Base-by-base conservation (phyloP, 2,329 filamentous ascomycete genomes). In the Colletotrichum agaves region DNA sequence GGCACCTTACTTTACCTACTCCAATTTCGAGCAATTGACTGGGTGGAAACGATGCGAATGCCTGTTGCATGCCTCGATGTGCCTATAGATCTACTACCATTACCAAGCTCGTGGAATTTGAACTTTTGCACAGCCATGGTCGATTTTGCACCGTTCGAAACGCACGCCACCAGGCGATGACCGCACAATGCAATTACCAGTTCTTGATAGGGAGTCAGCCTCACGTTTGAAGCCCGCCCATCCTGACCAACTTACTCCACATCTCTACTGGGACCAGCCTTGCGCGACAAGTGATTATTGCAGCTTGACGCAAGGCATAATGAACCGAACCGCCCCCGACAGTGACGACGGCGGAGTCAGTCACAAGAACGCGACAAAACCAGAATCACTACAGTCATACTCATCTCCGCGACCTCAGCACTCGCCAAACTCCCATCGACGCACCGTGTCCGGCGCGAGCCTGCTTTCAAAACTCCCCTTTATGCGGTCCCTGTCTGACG, bases 391-490 rank as follows among this genome's bases (percentile, higher is more conserved):
- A 49, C 62, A 41, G 33, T 43, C n/a, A 19, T 31, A 50, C 11
- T 31, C 37, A n/a, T 21, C 15, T 8, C 49, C 55, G 27, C 56
- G 57, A n/a, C 43, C 31, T 23, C 37, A 37, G 5, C 53, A 37
- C 8, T 37, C 60, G 19, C 12, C 44, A 11, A 21, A 35, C 3
- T 55, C 72, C 7, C 75, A 73, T 53, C 73, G 72, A 63, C 83
- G 87, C 75, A 88, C 80, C 73, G 79, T 87, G 57, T 91, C 89
- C 2, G 80, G 82, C 44, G 88, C 88, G 37, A 87, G 88, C 67
- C 82, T 94, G 47, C 81, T 95, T 33, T 90, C 90, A 44, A 88
- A 86, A 71, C 82, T 95, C 60, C 88, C 90, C 44, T 93, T 94
- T 75, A 80, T 94, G 70, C 87, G 89, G 62, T 72, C 77, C 44